phyloP scores from a whole-genome alignment of 2,329 filamentous ascomycete species.

The Sporothrix pallida region DNA sequence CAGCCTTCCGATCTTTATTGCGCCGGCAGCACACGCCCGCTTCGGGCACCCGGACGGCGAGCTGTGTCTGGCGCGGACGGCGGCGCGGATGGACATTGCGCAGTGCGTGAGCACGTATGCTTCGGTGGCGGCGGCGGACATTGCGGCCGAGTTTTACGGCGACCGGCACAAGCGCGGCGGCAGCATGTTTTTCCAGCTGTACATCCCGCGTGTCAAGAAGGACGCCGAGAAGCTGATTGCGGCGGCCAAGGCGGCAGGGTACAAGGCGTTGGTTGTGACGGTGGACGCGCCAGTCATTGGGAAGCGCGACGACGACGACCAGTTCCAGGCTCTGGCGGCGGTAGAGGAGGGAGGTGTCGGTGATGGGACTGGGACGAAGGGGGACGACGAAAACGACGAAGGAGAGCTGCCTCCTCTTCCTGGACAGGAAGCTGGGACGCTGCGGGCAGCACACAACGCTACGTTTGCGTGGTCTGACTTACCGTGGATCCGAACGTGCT shows the following conservation, averaged over 20 bases:
- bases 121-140: conserved; percentile 28
- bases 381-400: background rate
- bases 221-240: conserved; percentile 26
- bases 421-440: conserved; percentile 20
- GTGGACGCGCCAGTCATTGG: conserved; percentile 35
- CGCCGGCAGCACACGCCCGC: conserved; percentile 34
- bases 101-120: conserved; percentile 36
- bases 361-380: background rate
- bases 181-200: conserved; percentile 36
- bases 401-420: conserved; percentile 25
- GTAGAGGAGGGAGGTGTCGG: background rate
- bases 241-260: conserved; percentile 33
- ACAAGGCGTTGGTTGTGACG: conserved; percentile 31
- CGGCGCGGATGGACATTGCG: conserved; percentile 35
- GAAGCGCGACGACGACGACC: conserved; percentile 33
- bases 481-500: conserved; percentile 60
- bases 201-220: conserved; percentile 28
- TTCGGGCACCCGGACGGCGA: conserved; percentile 36
- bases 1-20: conserved; percentile 36
- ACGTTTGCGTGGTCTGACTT: conserved; percentile 62
- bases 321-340: conserved; percentile 12
- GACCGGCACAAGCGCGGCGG: conserved; percentile 30
- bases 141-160: conserved; percentile 26
- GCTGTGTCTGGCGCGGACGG: conserved; percentile 33
- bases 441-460: conserved; percentile 21